Evolutionary conservation across 495 filamentous ascomycete species (phyloP).

Genomic region (Bathelium albidoporum): DNA sequence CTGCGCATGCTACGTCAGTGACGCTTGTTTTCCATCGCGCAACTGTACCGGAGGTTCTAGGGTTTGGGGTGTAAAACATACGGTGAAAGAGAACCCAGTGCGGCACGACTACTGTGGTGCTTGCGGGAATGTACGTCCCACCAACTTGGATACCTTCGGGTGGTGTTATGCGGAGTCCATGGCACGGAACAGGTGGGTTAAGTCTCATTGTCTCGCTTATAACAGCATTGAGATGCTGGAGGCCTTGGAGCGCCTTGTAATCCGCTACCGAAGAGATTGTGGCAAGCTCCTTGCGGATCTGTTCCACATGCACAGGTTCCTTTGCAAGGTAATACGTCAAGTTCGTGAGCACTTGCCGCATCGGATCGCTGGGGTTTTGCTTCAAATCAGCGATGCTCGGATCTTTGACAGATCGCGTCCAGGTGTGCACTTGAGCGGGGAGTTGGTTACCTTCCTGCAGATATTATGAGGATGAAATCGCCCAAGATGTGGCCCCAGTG

Average conservation of each 20-base stretch:
- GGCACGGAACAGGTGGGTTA: slow-evolving; percentile 40
- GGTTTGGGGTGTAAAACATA: too few species aligned
- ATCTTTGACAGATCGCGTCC: neutral
- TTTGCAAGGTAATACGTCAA: slow-evolving; percentile 22
- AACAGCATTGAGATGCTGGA: slow-evolving; percentile 34
- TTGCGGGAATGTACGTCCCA: slow-evolving; percentile 36
- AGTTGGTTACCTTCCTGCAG: too few species aligned
- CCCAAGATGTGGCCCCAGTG: too few species aligned
- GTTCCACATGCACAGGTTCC: slow-evolving; percentile 2
- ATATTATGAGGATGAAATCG: too few species aligned
- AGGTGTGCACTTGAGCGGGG: neutral
- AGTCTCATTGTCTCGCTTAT: slow-evolving; percentile 48
- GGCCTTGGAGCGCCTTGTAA: slow-evolving; percentile 13
- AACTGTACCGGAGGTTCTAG: too few species aligned
- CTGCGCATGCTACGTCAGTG: slow-evolving; percentile 17
- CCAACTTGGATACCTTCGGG: slow-evolving; percentile 39
- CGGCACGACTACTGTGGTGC: slow-evolving; percentile 34
- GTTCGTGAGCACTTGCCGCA: slow-evolving; percentile 18
- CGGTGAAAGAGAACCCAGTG: slow-evolving; percentile 37
- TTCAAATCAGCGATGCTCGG: slow-evolving; percentile 7
- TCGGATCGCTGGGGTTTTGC: slow-evolving; percentile 11
- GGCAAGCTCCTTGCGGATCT: slow-evolving; percentile 16
- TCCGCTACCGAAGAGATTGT: neutral
- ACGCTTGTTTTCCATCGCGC: too few species aligned
- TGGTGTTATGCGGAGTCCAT: slow-evolving; percentile 36